Base-by-base conservation (phyloP, 129 eudicot genomes). In the Sambucus nigra region DNA sequence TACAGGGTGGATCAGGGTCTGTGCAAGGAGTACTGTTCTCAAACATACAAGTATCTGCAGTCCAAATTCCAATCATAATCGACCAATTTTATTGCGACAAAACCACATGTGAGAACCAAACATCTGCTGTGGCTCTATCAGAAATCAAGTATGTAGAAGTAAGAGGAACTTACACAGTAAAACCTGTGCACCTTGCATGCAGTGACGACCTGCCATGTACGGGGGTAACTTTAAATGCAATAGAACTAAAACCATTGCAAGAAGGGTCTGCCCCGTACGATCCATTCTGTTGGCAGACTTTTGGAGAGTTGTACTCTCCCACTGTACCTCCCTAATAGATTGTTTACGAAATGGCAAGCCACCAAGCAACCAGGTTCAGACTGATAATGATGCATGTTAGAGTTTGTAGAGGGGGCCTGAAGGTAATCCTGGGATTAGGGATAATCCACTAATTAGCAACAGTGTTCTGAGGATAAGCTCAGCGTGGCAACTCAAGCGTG, bases 31-130 rank as follows among this genome's bases (percentile, higher is more conserved):
- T 91, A 15, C 23, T 67, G 5, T 91, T 91, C 71, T 85, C 95
- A 55, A 91, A 91, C 69, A 82, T 91, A 26, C 89, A 82, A 62
- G 72, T 91, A 5, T 71, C 88, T 0, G 95, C 73, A 65, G 99
- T 91, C 25, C 72, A 82, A 69, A 64, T 79, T 18, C 99, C 95
- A 17, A 91, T 91, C 38, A 79, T 91, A 32, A 86, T 91, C 50
- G 99, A 91, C 69, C 99, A 91, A 55, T 91, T 68, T 65, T 91
- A 91, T 56, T 91, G 99, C 44, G 99, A 91, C 82, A 84, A 85
- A 63, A 64, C 77, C 57, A 64, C 9, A 17, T 89, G 97, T 83
- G 70, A 55, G 65, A 89, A 89, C 70, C 88, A 84, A 66, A 78
- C 97, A 45, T 65, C 95, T 4, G 95, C 95, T 0, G 98, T 89